These are phyloP conservation scores for Yamadazyma diospyri DNA, from an alignment of 1,139 yeast species.

Conservation along the genomic window DNA sequence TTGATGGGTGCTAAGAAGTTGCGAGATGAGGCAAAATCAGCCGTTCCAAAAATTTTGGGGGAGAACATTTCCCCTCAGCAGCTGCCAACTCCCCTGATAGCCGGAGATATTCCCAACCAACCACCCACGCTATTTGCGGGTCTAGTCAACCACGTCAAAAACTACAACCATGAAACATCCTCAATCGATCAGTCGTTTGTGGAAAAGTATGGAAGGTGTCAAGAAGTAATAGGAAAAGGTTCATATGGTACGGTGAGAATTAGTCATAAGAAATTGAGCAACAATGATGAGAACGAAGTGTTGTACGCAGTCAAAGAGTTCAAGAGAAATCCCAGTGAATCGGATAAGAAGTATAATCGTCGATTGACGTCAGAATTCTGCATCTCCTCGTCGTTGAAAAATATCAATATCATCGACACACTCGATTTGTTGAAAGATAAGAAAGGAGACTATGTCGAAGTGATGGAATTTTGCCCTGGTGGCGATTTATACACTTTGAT, in stretches of 20 bases:
- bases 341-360: conserved; percentile 43
- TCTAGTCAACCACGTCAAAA: conserved; percentile 64
- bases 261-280: conserved; percentile 34
- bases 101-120: conserved; percentile 10
- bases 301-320: conserved; percentile 49
- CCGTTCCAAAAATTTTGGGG: conserved; percentile 65
- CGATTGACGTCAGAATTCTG: conserved; percentile 47
- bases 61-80: conserved; percentile 6
- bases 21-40: conserved; percentile 77
- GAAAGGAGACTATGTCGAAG: conserved; percentile 91
- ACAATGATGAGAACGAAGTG: conserved; percentile 21
- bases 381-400: conserved; percentile 46
- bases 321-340: conserved; percentile 38
- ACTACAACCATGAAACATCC: conserved; percentile 10
- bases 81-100: not conserved
- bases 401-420: conserved; percentile 67
- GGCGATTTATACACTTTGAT: conserved; percentile 90
- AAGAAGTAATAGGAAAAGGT: conserved; percentile 48
- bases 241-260: conserved; percentile 47
- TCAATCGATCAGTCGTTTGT: conserved; percentile 41
- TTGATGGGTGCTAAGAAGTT: conserved; percentile 77
- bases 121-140: conserved; percentile 86
- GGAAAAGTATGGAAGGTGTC: conserved; percentile 49
- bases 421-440: conserved; percentile 86
- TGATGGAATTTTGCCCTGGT: conserved; percentile 94